These are phyloP conservation scores for Fomitopsis serialis DNA, from an alignment of 768 basidiomycete genomes.

Conservation along the genomic window DNA sequence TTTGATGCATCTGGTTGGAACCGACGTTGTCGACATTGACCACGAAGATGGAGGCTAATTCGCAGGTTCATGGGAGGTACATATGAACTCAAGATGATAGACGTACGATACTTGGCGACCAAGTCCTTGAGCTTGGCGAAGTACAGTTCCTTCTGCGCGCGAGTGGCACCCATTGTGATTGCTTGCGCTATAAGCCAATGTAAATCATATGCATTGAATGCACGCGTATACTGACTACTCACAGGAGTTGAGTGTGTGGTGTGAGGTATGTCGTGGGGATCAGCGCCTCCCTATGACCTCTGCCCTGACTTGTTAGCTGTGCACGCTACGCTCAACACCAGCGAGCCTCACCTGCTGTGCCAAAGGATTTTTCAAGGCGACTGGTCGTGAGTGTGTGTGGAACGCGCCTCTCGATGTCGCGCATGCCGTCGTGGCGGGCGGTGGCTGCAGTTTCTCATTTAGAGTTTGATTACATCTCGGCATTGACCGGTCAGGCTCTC, in stretches of 20 bases:
- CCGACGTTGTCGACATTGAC: conserved; percentile 99
- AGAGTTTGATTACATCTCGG: conserved; percentile 14
- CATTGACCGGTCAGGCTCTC: too few relatives aligned
- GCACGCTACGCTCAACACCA: background rate
- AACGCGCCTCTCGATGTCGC: conserved; percentile 4
- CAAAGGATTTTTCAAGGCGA: conserved; percentile 97
- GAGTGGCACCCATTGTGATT: conserved; percentile 82
- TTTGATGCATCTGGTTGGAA: conserved; percentile 99
- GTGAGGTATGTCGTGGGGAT: conserved; percentile 24
- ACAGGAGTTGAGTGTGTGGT: background rate
- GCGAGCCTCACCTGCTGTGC: conserved; percentile 58
- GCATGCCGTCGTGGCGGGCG: background rate
- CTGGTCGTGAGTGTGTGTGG: conserved; percentile 21
- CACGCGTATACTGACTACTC: background rate
- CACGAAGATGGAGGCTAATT: conserved; percentile 91
- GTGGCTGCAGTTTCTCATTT: conserved; percentile 22
- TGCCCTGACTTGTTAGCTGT: conserved; percentile 20
- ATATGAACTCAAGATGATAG: background rate
- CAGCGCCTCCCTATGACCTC: conserved; percentile 93
- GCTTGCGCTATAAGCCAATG: background rate
- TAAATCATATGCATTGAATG: background rate
- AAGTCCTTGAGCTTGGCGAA: conserved; percentile 93
- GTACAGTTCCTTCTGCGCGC: conserved; percentile 87
- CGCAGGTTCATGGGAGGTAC: background rate
- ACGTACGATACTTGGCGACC: conserved; percentile 82